Evolutionary conservation across 148 eudicot genomes (phyloP).

Genomic region (Vaccinium macrocarpon): DNA sequence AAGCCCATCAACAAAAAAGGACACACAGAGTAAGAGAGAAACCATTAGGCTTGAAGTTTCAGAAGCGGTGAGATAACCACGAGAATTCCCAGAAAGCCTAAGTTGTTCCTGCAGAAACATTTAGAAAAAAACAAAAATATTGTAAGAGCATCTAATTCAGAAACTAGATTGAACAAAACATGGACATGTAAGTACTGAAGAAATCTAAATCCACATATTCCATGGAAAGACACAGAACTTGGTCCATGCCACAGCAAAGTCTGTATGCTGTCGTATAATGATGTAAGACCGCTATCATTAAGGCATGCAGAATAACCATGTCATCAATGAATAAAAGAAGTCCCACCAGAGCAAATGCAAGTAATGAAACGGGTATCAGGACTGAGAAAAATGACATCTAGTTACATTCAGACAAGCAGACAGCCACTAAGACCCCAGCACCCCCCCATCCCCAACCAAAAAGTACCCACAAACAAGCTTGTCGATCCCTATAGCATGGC

Average conservation of each 20-base stretch:
- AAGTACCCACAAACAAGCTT: neutral
- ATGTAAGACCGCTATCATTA: neutral
- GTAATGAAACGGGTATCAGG: neutral
- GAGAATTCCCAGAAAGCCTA: slow-evolving; percentile 37
- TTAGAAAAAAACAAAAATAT: slow-evolving; percentile 13
- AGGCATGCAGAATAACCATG: neutral
- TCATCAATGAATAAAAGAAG: neutral
- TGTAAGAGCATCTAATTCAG: neutral
- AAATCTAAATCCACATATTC: neutral
- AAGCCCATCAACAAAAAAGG: neutral
- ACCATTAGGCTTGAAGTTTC: slow-evolving; percentile 51
- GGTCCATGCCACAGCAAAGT: neutral
- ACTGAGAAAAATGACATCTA: neutral
- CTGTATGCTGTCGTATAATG: neutral
- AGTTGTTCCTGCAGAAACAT: slow-evolving; percentile 47
- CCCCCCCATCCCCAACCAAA: neutral
- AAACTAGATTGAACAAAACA: neutral
- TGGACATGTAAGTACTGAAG: neutral
- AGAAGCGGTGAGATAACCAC: slow-evolving; percentile 38
- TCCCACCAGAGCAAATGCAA: neutral
- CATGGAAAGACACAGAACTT: neutral
- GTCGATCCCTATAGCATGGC: neutral
- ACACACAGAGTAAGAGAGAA: slow-evolving; percentile 8
- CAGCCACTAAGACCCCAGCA: neutral
- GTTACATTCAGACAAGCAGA: too few relatives aligned